phyloP scores from a whole-genome alignment of 495 filamentous ascomycete species.

The Staphylotrichum longicolle region DNA sequence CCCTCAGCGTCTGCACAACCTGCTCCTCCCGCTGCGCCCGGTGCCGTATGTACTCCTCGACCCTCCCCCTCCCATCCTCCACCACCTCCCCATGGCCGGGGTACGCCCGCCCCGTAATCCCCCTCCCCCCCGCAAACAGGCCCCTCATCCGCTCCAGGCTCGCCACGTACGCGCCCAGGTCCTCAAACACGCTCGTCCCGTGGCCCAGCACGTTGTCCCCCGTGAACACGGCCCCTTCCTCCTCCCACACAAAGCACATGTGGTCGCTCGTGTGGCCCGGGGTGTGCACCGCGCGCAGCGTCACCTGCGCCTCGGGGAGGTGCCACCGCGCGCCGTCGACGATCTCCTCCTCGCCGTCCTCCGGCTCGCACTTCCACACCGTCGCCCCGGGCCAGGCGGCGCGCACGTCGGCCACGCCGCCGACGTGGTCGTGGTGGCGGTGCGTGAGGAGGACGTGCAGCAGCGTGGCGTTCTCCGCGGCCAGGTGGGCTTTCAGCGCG shows the following conservation, averaged over 20 bases:
- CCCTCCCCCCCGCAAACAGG: constrained; percentile 40
- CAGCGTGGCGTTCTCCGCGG: constrained; percentile 63
- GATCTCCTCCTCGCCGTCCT: constrained; percentile 49
- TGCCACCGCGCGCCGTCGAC: constrained; percentile 68
- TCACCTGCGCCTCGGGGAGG: constrained; percentile 73
- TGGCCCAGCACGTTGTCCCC: constrained; percentile 95
- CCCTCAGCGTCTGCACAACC: constrained; percentile 64
- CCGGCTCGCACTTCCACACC: constrained; percentile 54
- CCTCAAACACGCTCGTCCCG: constrained; percentile 89
- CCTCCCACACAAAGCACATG: constrained; percentile 67
- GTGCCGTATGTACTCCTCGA: constrained; percentile 81
- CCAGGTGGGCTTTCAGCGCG: constrained; percentile 59
- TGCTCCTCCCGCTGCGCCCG: constrained; percentile 76
- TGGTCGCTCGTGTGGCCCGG: constrained; percentile 90
- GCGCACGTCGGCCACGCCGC: constrained; percentile 67
- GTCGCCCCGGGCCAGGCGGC: constrained; percentile 56
- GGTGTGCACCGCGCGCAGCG: constrained; percentile 58
- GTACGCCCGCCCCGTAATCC: constrained; percentile 62
- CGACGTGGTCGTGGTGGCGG: constrained; percentile 84
- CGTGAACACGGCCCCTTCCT: constrained; percentile 86
- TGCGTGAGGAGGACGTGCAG: constrained; percentile 74
- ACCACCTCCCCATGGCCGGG: constrained; percentile 84
- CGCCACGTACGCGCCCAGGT: constrained; percentile 68
- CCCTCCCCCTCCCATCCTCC: constrained; percentile 59
- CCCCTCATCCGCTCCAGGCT: constrained; percentile 69